These are phyloP conservation scores for Lepidium didymum DNA, from an alignment of 345 rosid genomes.

Conservation along the genomic window DNA sequence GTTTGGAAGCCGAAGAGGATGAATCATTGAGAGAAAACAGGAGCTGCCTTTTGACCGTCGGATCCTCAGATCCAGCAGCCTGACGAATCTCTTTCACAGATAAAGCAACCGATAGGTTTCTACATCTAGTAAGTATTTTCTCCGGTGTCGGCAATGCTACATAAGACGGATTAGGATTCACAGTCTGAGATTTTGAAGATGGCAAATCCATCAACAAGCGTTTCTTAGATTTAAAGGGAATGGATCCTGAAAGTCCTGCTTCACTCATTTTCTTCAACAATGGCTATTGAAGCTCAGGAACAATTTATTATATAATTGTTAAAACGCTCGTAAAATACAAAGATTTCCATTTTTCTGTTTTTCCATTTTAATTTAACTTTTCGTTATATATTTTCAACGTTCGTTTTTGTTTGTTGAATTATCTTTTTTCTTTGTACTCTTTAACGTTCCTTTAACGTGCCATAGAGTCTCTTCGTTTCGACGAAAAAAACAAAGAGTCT, in stretches of 20 bases:
- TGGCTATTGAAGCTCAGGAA: neutral
- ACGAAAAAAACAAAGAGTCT: too few species aligned
- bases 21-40: constrained; percentile 17
- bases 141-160: constrained; percentile 49
- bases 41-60: constrained; percentile 31
- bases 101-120: constrained; percentile 48
- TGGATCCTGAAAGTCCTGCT: constrained; percentile 27
- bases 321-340: too few species aligned
- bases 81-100: constrained; percentile 52
- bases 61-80: constrained; percentile 37
- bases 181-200: neutral
- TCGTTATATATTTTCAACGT: too few species aligned
- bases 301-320: too few species aligned
- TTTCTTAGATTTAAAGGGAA: constrained; percentile 41
- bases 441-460: too few species aligned
- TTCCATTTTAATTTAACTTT: too few species aligned
- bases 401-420: too few species aligned
- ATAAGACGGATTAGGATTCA: constrained; percentile 8
- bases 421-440: too few species aligned
- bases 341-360: too few species aligned
- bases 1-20: constrained; percentile 7
- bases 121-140: constrained; percentile 38
- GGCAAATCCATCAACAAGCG: constrained; percentile 15
- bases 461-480: too few species aligned
- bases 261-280: constrained; percentile 18